Conservation (phyloP, 495 filamentous ascomycete species). For the Penicillium fimorum region DNA sequence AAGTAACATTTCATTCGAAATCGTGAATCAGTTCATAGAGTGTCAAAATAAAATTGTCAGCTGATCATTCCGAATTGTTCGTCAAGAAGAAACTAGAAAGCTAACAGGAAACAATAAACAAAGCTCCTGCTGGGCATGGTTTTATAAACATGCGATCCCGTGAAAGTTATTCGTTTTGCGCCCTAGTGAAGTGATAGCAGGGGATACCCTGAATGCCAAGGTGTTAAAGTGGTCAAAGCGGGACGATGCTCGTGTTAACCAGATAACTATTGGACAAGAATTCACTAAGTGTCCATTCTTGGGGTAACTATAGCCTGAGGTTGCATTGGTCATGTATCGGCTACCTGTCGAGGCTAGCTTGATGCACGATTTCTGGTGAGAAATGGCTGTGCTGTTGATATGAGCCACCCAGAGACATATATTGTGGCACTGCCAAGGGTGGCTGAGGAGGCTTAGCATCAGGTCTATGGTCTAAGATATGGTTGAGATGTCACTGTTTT, state of each 20-base stretch:
- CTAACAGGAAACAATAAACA: background rate
- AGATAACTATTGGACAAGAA: background rate
- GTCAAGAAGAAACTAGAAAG: background rate
- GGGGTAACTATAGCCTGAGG: background rate
- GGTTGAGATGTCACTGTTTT: background rate
- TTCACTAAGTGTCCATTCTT: background rate
- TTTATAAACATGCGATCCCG: background rate
- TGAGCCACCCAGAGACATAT: background rate
- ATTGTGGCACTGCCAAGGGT: background rate
- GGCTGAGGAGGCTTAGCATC: no score
- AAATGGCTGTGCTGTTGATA: background rate
- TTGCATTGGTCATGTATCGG: background rate
- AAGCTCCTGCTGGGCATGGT: background rate
- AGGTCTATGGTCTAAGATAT: no score
- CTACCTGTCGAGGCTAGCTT: background rate
- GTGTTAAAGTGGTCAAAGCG: conserved; percentile 2
- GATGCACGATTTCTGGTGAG: background rate
- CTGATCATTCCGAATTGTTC: background rate
- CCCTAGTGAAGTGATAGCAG: background rate
- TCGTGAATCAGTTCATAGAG: background rate
- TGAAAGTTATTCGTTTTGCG: background rate
- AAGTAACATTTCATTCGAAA: background rate
- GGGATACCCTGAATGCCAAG: conserved; percentile 9
- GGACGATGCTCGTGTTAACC: conserved; percentile 2
- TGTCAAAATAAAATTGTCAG: background rate